Conservation (phyloP, 2,329 filamentous ascomycete genomes). For the Talaromyces atroroseus region DNA sequence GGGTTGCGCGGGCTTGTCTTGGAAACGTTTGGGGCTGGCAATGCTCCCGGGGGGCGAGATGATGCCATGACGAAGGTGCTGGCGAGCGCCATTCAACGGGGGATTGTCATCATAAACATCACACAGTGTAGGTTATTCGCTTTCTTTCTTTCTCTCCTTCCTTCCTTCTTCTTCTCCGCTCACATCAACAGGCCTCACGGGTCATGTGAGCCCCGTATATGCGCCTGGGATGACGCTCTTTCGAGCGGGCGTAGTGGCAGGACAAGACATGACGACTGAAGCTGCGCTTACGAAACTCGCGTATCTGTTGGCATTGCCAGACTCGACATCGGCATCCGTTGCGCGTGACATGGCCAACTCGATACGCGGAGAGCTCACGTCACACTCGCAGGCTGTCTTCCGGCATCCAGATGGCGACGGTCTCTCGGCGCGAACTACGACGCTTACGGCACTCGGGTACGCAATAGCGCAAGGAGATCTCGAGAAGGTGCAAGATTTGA, state of each 20-base stretch:
- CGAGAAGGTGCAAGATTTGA: constrained; percentile 59
- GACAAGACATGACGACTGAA: constrained; percentile 82
- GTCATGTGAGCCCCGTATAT: constrained; percentile 72
- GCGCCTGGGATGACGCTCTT: constrained; percentile 72
- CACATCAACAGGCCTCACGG: constrained; percentile 45
- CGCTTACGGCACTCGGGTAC: constrained; percentile 72
- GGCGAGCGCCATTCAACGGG: constrained; percentile 68
- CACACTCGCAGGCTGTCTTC: constrained; percentile 66
- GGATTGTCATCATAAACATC: constrained; percentile 82
- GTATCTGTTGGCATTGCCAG: constrained; percentile 69
- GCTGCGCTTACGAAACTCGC: constrained; percentile 87
- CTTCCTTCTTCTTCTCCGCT: not conserved
- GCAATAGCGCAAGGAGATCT: constrained; percentile 69
- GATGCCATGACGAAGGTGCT: constrained; percentile 74
- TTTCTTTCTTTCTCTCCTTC: not conserved
- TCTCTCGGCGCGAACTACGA: constrained; percentile 54
- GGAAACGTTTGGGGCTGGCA: constrained; percentile 90
- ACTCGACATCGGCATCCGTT: constrained; percentile 60
- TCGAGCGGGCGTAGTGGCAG: constrained; percentile 79
- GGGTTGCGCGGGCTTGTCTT: constrained; percentile 75
- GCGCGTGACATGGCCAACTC: constrained; percentile 66
- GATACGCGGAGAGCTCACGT: constrained; percentile 80
- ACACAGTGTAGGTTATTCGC: constrained; percentile 67
- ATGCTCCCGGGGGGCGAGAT: constrained; percentile 76
- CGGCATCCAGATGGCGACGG: constrained; percentile 60